Base-by-base conservation (phyloP, 2,329 filamentous ascomycete species). In the Periconia macrospinosa region DNA sequence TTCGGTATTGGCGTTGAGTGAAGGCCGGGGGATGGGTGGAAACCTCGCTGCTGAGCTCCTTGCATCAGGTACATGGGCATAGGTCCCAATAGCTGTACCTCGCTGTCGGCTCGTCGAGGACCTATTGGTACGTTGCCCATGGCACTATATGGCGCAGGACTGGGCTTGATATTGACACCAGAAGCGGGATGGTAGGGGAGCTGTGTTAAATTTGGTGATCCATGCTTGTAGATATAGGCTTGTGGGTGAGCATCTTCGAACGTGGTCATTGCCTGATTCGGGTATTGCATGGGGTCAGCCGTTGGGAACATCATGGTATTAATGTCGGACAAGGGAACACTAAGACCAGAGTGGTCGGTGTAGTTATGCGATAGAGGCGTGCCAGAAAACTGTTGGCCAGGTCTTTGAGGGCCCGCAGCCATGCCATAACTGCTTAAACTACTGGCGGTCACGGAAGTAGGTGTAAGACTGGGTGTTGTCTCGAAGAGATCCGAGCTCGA, bases 241-340 rank as follows among this genome's bases (percentile, higher is more conserved):
- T 69, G 67, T 6, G 63, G 61, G 30, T 69, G 63, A 50, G 70
- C 76, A 59, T 77, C 79, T 54, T 81, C 79, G 55, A 80, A 80
- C 0, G 76, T 79, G 30, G 88, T 86, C 77, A 88, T 84, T 0
- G 88, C 86, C 59, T 91, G 88, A 64, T 88, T 91, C 0, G 89
- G 89, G 64, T 93, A 94, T 0, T 87, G 88, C 58, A 93, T 88
- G 0, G 90, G 89, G 63, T 93, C 89, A 33, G 84, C 82, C 0
- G 88, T 88, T 1, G 89, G 87, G 65, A 93, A 93, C 87, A 93
- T 92, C 76, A 92, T 85, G 3, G 86, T 85, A 54, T 87, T 87
- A 7, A 92, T 81, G 67, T 90, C 89, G 59, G 88, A 83, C 15
- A 92, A 77, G 9, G 74, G 76, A 2, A 77, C 74, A 52, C 76